Evolutionary conservation across 257 asterid genomes (phyloP).

Genomic region (Solanum lignicaule): DNA sequence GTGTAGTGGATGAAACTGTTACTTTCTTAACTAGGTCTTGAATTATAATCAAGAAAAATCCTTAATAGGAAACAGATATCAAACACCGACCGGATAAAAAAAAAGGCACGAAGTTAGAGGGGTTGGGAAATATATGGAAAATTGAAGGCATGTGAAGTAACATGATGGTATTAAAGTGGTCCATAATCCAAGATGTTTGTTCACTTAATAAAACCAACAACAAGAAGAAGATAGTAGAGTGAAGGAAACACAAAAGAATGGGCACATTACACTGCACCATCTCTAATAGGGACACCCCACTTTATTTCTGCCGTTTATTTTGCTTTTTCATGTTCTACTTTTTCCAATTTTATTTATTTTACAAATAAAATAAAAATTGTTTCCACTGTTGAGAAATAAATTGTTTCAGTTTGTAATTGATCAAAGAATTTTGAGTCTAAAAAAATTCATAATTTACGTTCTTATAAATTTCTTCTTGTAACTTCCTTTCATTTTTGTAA

Average conservation of each 20-base stretch:
- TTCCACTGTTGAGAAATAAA: background rate
- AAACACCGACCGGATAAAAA: background rate
- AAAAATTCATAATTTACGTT: background rate
- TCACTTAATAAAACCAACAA: background rate
- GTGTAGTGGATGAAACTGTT: too few relatives aligned
- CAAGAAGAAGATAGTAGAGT: background rate
- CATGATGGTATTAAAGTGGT: background rate
- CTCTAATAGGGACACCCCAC: background rate
- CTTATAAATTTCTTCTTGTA: background rate
- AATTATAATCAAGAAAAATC: too few relatives aligned
- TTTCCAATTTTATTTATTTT: background rate
- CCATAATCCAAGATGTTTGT: background rate
- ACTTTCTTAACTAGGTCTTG: too few relatives aligned
- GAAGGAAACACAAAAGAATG: background rate
- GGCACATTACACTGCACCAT: background rate
- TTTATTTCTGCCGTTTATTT: background rate
- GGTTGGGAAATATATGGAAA: background rate
- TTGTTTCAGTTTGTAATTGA: background rate
- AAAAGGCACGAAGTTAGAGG: background rate
- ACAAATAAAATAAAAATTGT: background rate
- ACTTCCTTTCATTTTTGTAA: background rate
- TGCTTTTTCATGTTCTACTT: background rate
- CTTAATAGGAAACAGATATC: too few relatives aligned
- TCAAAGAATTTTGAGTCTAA: background rate
- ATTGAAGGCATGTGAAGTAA: background rate